phyloP scores from a whole-genome alignment of 2,329 filamentous ascomycete species.

The Rachicladosporium sp. region DNA sequence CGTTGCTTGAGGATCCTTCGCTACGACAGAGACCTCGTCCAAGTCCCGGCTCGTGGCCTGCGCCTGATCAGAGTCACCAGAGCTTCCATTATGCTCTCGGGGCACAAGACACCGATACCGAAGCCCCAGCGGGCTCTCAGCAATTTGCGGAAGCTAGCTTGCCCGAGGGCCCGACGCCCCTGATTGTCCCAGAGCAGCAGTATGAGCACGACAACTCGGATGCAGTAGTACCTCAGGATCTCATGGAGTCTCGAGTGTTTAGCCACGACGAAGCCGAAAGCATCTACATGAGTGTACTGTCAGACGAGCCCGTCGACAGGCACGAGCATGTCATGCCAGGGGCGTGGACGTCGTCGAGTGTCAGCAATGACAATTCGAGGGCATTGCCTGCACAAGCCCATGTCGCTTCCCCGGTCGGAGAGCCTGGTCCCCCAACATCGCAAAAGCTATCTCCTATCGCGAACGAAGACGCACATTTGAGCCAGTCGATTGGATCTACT shows the following conservation, averaged over 20 bases:
- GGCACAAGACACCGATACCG: neutral
- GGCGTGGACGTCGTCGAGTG: constrained; percentile 21
- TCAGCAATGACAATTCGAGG: too few species aligned
- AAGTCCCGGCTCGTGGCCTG: constrained; percentile 16
- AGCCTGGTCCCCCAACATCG: too few species aligned
- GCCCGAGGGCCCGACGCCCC: constrained; percentile 1
- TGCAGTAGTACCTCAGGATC: constrained; percentile 10
- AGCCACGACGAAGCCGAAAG: constrained; percentile 72
- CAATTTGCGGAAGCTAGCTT: neutral
- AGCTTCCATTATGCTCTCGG: constrained; percentile 10
- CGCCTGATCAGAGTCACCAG: constrained; percentile 11
- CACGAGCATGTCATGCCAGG: constrained; percentile 26
- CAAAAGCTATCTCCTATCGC: too few species aligned
- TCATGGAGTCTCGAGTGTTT: constrained; percentile 51
- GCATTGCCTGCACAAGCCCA: too few species aligned
- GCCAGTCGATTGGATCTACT: too few species aligned
- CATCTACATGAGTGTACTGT: constrained; percentile 63
- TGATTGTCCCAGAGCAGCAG: neutral
- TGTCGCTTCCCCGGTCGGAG: too few species aligned
- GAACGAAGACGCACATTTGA: too few species aligned
- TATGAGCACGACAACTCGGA: too few species aligned
- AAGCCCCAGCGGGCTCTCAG: neutral
- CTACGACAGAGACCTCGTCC: constrained; percentile 9
- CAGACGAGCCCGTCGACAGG: constrained; percentile 8
- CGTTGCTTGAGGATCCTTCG: constrained; percentile 12